Conservation (phyloP, 2,329 filamentous ascomycete species). For the Fusarium sp. region DNA sequence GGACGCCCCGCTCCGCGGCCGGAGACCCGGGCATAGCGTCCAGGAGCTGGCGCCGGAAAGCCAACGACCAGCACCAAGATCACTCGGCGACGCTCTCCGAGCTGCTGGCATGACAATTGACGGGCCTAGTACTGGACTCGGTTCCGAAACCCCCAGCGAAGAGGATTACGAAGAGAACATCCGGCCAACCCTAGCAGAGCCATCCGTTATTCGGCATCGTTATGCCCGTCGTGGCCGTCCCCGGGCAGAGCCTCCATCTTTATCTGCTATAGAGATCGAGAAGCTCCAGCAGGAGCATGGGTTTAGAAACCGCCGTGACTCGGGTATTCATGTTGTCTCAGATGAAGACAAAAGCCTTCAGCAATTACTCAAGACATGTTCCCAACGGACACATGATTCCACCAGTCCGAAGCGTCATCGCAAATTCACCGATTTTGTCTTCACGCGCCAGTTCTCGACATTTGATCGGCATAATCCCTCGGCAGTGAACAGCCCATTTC, state of each 20-base stretch:
- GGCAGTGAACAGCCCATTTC: conserved; percentile 73
- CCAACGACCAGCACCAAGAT: conserved; percentile 31
- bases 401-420: conserved; percentile 26
- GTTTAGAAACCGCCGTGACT: conserved; percentile 33
- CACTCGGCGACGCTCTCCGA: conserved; percentile 44
- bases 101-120: conserved; percentile 41
- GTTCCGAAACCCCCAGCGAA: conserved; percentile 55
- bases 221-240: conserved; percentile 7
- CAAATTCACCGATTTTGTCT: conserved; percentile 65
- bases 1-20: conserved; percentile 20
- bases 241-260: conserved; percentile 9
- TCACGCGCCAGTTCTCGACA: conserved; percentile 75
- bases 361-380: conserved; percentile 42
- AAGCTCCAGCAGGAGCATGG: conserved; percentile 12
- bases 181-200: conserved; percentile 40
- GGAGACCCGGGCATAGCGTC: conserved; percentile 8
- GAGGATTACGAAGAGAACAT: conserved; percentile 57
- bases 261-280: conserved; percentile 17
- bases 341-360: conserved; percentile 46
- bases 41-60: conserved; percentile 7
- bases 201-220: conserved; percentile 33
- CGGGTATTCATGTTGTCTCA: conserved; percentile 41
- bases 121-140: conserved; percentile 34
- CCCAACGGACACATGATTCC: conserved; percentile 37
- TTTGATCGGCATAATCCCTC: conserved; percentile 77